Base-by-base conservation (phyloP, 129 eudicot species). In the Mikania micrantha region DNA sequence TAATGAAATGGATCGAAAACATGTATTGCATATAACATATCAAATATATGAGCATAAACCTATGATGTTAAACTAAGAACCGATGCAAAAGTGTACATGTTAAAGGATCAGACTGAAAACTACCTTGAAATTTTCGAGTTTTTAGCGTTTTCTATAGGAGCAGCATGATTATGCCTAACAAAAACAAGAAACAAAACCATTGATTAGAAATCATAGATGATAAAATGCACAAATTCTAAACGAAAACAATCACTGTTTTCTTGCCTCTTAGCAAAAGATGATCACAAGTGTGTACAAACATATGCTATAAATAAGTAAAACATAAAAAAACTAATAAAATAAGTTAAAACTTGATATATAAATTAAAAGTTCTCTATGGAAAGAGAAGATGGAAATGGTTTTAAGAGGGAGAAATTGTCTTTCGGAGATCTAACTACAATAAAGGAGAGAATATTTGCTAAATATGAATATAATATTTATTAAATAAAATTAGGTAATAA, bases 381-480 rank as follows among this genome's bases (percentile, higher is more conserved):
- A 71, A 41, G 61, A 56, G 38, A 45, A 29, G 58, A 38, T 57
- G 25, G 36, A 49, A 67, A 67, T 67, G 73, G 6, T 34, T 50
- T 50, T 52, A 68, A 36, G 36, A 38, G 69, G 60, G 39, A n/a
- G 22, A 13, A 36, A 72, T 47, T 72, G 59, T 20, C 60, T 72
- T 48, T 47, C 77, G 61, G 67, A 45, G 69, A 71, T 71, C 60
- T 13, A 60, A 72, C 77, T 60, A 72, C 36, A 60, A 8, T 47
- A 24, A 61, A 72, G 77, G 77, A 47, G 77, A 35, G 76, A 71
- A 71, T 44, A 58, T 61, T n/a, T n/a, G n/a, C n/a, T 72, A 72
- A 60, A 60, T 59, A 45, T 28, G 22, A 20, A 22, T 57, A 2
- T 31, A 27, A 12, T n/a, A 57, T 28, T 28, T 57, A n/a, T n/a